Conservation (phyloP, 164 flowering plant species). For the Aristolochia californica region DNA sequence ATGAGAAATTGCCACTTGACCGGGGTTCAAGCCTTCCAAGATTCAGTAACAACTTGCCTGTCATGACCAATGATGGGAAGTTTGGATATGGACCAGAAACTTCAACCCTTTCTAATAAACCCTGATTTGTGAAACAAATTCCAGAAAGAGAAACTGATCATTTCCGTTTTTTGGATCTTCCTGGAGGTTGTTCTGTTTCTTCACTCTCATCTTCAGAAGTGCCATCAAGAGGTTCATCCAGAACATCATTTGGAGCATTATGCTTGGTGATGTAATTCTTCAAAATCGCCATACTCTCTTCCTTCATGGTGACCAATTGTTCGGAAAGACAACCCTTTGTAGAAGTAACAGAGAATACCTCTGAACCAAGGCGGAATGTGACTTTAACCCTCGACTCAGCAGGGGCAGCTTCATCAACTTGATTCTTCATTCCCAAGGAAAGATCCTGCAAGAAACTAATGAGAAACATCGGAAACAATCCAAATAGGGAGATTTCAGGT, state of each 20-base stretch:
- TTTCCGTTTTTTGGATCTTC: slow-evolving; percentile 25
- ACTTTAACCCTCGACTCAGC: slow-evolving; percentile 27
- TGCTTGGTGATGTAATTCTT: slow-evolving; percentile 67
- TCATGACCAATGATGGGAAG: too few relatives aligned
- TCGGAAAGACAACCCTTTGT: slow-evolving; percentile 37
- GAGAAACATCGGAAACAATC: too few relatives aligned
- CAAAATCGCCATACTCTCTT: slow-evolving; percentile 56
- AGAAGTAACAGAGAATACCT: slow-evolving; percentile 24
- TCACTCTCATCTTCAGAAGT: slow-evolving; percentile 50
- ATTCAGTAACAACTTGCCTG: too few relatives aligned
- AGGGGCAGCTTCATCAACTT: slow-evolving; percentile 2
- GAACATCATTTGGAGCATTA: slow-evolving; percentile 69
- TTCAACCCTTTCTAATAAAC: too few relatives aligned
- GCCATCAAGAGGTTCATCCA: slow-evolving; percentile 51
- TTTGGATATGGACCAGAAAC: too few relatives aligned
- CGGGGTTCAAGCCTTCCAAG: too few relatives aligned
- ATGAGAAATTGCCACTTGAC: too few relatives aligned
- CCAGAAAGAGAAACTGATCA: slow-evolving; percentile 7
- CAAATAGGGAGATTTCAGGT: too few relatives aligned
- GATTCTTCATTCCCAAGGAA: slow-evolving; percentile 7
- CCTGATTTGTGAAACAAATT: too few relatives aligned
- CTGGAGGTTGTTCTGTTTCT: slow-evolving; percentile 17
- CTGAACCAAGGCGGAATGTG: slow-evolving; percentile 51
- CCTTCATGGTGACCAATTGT: slow-evolving; percentile 54
- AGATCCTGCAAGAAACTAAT: too few relatives aligned